Conservation (phyloP, 2,329 filamentous ascomycete species). For the Apiospora saccharicola region DNA sequence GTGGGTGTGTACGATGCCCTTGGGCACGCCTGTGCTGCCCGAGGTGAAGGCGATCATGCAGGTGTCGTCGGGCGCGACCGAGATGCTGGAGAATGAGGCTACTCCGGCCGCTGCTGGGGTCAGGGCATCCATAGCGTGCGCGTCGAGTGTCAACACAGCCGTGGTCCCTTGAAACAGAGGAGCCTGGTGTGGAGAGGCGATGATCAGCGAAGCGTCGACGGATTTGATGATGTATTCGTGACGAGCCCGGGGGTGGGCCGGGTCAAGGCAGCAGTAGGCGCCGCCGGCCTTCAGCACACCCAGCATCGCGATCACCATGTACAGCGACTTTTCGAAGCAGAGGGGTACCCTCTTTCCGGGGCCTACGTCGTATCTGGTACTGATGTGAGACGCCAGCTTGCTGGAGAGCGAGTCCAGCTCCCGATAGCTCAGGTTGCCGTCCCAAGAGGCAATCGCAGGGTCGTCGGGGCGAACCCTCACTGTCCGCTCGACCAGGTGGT, state of each 20-base stretch:
- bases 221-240: constrained; percentile 1
- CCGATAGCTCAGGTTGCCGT: neutral
- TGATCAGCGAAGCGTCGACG: neutral
- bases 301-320: constrained; percentile 5
- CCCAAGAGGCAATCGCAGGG: neutral
- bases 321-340: constrained; percentile 12
- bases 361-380: neutral
- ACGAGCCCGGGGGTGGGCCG: neutral
- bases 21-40: constrained; percentile 11
- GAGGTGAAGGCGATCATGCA: constrained; percentile 7
- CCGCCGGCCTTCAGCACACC: constrained; percentile 18
- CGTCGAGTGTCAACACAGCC: neutral
- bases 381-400: neutral
- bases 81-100: neutral
- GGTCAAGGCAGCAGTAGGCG: constrained; percentile 1
- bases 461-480: neutral
- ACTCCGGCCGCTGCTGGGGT: neutral
- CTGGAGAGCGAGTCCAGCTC: neutral
- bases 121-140: neutral
- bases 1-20: constrained; percentile 14
- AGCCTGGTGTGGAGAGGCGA: neutral
- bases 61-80: neutral
- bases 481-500: neutral
- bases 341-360: neutral
- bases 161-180: neutral